Base-by-base conservation (phyloP, 2,329 filamentous ascomycete genomes). In the Botryotinia globosa region DNA sequence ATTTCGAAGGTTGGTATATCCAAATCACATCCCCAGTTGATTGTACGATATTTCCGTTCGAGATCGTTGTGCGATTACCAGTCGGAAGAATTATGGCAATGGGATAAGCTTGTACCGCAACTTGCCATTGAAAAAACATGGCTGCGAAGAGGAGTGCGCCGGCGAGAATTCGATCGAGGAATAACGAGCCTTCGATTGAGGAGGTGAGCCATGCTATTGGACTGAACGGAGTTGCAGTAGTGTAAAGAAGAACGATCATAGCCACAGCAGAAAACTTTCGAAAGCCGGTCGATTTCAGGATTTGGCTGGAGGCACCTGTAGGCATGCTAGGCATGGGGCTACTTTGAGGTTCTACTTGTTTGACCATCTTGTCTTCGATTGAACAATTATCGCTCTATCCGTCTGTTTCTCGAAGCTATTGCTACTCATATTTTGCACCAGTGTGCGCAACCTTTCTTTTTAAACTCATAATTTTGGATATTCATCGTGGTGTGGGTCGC, bases 71-170 rank as follows among this genome's bases (percentile, higher is more conserved):
- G 16, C 48, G n/a, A 34, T 34, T 48, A 2, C 70, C 62, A 25
- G 51, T 61, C 12, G 70, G 70, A 7, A 59, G 39, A 34, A 8
- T 20, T 51, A 75, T 67, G 2, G 63, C 65, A 48, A 75, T 32
- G 7, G 73, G 73, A 9, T 72, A 73, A 2, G 73, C 62, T 25
- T 76, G 68, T 6, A 74, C 74, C 14, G 77, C 73, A 39, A 77
- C 74, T 20, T 70, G 76, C 75, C 75, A 78, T 61, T 77, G 76
- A 48, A 75, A 76, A 69, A 73, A 74, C 18, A 77, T 51, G 0
- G 74, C 75, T 4, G 74, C 74, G 58, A 77, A 71, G n/a, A 77
- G 64, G 34, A 77, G 69, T 39, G 73, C 62, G 8, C 74, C 74
- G 14, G 74, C 64, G 58, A 77, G 67, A 59, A 77, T 73, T 29